A percentile compares a stretch with the other conserved stretches of the same genome.
Conservation (phyloP, 2,329 filamentous ascomycete genomes). For the Pseudomassariella vexata region DNA sequence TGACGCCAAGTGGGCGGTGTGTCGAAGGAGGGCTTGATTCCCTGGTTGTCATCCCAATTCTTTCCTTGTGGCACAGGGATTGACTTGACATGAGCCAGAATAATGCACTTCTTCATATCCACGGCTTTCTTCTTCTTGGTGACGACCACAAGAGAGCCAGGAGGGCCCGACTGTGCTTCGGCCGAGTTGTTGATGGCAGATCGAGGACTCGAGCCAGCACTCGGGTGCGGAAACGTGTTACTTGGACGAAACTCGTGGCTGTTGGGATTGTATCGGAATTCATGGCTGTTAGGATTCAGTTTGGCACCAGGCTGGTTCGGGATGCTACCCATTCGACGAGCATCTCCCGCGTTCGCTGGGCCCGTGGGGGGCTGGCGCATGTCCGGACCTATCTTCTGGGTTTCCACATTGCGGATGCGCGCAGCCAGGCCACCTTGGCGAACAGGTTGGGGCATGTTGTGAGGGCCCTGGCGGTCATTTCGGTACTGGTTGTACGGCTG, state of each 20-base stretch:
- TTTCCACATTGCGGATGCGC: constrained; percentile 43
- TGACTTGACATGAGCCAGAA: constrained; percentile 48
- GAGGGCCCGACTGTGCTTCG: constrained; percentile 21
- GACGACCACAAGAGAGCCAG: constrained; percentile 43
- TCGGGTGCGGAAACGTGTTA: constrained; percentile 52
- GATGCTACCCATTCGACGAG: constrained; percentile 47
- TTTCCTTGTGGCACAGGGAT: constrained; percentile 45
- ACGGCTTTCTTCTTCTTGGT: constrained; percentile 67
- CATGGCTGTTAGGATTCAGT: constrained; percentile 61
- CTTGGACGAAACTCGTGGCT: constrained; percentile 77
- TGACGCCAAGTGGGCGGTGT: constrained; percentile 82
- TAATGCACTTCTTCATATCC: constrained; percentile 62
- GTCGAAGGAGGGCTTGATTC: constrained; percentile 78
- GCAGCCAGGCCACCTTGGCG: constrained; percentile 40
- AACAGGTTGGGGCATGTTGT: constrained; percentile 33
- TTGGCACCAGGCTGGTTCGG: constrained; percentile 47
- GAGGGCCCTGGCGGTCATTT: constrained; percentile 38
- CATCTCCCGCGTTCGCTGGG: constrained; percentile 54
- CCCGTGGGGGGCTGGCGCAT: constrained; percentile 68
- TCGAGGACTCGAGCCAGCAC: constrained; percentile 66
- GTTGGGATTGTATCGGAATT: constrained; percentile 82
- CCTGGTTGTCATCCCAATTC: constrained; percentile 70
- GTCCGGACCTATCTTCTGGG: constrained; percentile 56
- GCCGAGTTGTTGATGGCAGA: constrained; percentile 49
- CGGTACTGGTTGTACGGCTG: constrained; percentile 42